A percentile compares a stretch with the other conserved stretches of the same genome.
Conservation (phyloP, 2,329 filamentous ascomycete species). For the Clarireedia hainanense region DNA sequence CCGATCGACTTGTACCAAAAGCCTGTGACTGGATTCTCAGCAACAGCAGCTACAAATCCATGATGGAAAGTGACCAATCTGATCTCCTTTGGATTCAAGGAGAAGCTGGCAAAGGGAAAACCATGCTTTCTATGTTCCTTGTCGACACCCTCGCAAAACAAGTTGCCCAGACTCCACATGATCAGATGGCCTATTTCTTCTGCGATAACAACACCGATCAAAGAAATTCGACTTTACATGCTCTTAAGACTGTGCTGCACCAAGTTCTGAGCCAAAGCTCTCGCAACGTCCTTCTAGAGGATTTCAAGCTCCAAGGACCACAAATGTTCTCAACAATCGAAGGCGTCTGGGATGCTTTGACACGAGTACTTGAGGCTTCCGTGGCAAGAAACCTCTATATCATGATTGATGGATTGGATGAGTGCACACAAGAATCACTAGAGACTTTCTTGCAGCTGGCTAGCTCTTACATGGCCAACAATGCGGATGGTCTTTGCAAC, state of each 20-base stretch:
- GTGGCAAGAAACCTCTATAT: constrained; percentile 7
- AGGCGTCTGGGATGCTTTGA: constrained; percentile 6
- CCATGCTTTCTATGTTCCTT: constrained; percentile 9
- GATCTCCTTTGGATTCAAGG: constrained; percentile 8
- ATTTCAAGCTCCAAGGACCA: constrained; percentile 8
- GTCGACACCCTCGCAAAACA: constrained; percentile 6
- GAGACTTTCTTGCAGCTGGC: constrained; percentile 5
- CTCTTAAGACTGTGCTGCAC: constrained; percentile 6
- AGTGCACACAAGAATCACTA: constrained; percentile 6
- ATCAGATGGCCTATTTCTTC: constrained; percentile 8
- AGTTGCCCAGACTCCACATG: constrained; percentile 3
- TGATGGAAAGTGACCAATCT: constrained; percentile 7
- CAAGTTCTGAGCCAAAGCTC: constrained; percentile 6
- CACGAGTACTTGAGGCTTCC: constrained; percentile 2
- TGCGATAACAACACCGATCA: constrained; percentile 6
- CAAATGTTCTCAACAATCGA: constrained; percentile 7
- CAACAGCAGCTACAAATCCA: constrained; percentile 1
- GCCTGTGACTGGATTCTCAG: constrained; percentile 8
- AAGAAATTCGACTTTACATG: constrained; percentile 7
- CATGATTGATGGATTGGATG: constrained; percentile 10
- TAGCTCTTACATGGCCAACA: constrained; percentile 1
- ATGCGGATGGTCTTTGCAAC: constrained; percentile 6
- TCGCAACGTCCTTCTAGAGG: constrained; percentile 2
- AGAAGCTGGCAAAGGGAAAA: constrained; percentile 10
- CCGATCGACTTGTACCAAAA: constrained; percentile 6